A percentile compares a stretch with the other conserved stretches of the same genome.
Evolutionary conservation across 768 basidiomycete species (phyloP).

Genomic region (Cystofilobasidium bisporidii): DNA sequence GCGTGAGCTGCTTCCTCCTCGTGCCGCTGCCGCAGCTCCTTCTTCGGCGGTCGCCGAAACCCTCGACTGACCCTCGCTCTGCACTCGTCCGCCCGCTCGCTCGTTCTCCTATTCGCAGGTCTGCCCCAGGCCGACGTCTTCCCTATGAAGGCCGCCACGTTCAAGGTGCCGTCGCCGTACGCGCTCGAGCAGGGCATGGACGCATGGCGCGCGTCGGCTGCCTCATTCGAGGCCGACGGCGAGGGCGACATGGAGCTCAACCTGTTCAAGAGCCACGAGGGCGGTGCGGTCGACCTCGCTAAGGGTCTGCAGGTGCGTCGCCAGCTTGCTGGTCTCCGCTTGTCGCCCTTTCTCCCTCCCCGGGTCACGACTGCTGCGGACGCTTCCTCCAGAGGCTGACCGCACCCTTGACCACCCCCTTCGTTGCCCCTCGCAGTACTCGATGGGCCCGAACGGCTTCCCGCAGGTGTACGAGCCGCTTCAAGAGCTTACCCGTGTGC

Average conservation of each 20-base stretch:
- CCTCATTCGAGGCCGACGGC: not conserved
- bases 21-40: not conserved
- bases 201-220: not conserved
- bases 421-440: not conserved
- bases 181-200: not conserved
- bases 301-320: not conserved
- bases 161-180: not conserved
- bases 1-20: not conserved
- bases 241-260: not conserved
- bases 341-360: too few relatives aligned
- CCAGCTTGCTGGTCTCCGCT: too few relatives aligned
- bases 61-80: not conserved
- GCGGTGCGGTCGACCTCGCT: not conserved
- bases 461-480: slow-evolving; percentile 8
- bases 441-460: slow-evolving; percentile 13
- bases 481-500: slow-evolving; percentile 4
- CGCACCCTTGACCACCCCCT: too few relatives aligned
- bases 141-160: not conserved
- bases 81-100: not conserved
- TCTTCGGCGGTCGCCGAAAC: not conserved
- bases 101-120: not conserved
- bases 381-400: too few relatives aligned
- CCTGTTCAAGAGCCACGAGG: not conserved
- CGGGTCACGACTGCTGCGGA: too few relatives aligned
- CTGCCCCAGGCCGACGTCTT: not conserved